Evolutionary conservation across 2,329 filamentous ascomycete genomes (phyloP).

Genomic region (Chrysoporthe austroafricana): DNA sequence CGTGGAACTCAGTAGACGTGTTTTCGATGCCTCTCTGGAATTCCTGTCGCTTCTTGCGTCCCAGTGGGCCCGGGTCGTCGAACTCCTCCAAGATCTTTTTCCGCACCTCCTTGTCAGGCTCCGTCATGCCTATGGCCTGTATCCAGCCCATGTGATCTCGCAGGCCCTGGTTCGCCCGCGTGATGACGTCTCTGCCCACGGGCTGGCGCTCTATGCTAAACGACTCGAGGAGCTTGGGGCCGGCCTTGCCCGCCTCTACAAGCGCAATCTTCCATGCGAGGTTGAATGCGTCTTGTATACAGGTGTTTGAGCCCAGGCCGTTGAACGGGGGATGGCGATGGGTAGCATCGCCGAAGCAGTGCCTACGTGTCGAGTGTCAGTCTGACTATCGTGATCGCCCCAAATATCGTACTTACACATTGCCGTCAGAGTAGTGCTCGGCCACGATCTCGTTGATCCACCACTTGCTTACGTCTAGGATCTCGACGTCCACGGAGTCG

Average conservation of each 20-base stretch:
- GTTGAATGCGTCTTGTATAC: constrained; percentile 61
- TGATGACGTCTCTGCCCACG: constrained; percentile 52
- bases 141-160: constrained; percentile 54
- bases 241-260: constrained; percentile 46
- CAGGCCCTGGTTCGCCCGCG: constrained; percentile 60
- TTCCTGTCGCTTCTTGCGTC: constrained; percentile 42
- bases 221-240: constrained; percentile 44
- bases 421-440: constrained; percentile 56
- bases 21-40: constrained; percentile 47
- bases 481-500: constrained; percentile 51
- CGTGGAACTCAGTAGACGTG: constrained; percentile 56
- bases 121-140: constrained; percentile 49
- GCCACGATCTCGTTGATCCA: constrained; percentile 65
- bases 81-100: constrained; percentile 46
- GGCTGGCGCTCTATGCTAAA: constrained; percentile 54
- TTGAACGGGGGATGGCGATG: constrained; percentile 62
- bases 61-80: constrained; percentile 41
- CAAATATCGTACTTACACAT: constrained; percentile 41
- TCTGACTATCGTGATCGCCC: neutral
- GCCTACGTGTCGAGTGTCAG: constrained; percentile 36
- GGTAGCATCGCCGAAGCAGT: constrained; percentile 61
- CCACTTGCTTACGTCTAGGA: constrained; percentile 61
- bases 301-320: constrained; percentile 62
- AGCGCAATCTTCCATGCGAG: constrained; percentile 60
- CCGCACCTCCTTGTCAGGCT: constrained; percentile 44